Conservation (phyloP, 2,329 filamentous ascomycete genomes). For the Tolypocladium tundrense region DNA sequence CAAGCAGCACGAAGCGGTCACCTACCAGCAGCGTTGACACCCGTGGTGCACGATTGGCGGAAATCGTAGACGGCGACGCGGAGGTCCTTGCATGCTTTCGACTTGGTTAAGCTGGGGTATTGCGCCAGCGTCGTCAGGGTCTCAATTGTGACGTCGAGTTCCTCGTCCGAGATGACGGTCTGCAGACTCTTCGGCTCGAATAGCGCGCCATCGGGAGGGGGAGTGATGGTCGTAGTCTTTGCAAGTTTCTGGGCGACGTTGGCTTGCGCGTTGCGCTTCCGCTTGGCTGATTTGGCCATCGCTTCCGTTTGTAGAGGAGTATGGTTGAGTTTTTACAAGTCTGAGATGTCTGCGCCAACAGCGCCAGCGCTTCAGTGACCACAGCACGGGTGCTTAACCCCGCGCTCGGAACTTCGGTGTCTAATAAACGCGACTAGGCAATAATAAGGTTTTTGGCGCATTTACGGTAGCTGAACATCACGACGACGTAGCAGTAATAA, state of each 20-base stretch:
- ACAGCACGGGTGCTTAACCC: too few relatives aligned
- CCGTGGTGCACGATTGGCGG: conserved; percentile 57
- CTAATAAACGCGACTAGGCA: too few relatives aligned
- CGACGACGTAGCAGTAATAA: too few relatives aligned
- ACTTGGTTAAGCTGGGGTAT: conserved; percentile 55
- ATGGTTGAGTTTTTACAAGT: not conserved
- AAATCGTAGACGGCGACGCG: conserved; percentile 60
- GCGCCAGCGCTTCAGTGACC: not conserved
- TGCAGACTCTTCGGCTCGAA: conserved; percentile 39
- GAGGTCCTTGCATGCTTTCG: conserved; percentile 56
- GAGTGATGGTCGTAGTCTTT: conserved; percentile 23
- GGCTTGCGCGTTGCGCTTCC: conserved; percentile 29
- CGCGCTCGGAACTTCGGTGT: too few relatives aligned
- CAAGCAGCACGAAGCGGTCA: not conserved
- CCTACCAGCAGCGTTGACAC: conserved; percentile 45
- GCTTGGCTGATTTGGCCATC: conserved; percentile 30
- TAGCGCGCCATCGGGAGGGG: conserved; percentile 22
- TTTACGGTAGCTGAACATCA: too few relatives aligned
- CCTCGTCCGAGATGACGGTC: conserved; percentile 49
- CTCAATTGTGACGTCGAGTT: conserved; percentile 57
- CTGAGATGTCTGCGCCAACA: not conserved
- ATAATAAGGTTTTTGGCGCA: too few relatives aligned
- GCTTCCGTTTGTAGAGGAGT: not conserved
- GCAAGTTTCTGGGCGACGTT: conserved; percentile 25
- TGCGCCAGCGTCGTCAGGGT: conserved; percentile 48